Evolutionary conservation across 2,329 filamentous ascomycete species (phyloP).

Genomic region (Cordyceps militaris): DNA sequence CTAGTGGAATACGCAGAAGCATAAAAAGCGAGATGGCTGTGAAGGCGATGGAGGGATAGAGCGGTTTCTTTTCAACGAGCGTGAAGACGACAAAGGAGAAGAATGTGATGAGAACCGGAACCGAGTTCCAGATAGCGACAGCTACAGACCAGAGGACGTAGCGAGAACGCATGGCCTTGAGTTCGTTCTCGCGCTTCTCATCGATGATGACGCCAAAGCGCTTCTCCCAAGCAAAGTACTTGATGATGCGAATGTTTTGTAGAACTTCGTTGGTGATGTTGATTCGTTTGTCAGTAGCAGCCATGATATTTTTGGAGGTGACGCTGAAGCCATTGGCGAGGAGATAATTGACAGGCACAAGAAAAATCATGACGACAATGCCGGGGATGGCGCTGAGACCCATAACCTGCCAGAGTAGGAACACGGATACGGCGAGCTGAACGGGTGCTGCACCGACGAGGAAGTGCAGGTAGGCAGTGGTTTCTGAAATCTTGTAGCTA

Average conservation of each 20-base stretch:
- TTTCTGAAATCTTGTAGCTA: constrained; percentile 95
- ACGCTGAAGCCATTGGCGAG: constrained; percentile 80
- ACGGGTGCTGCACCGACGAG: constrained; percentile 88
- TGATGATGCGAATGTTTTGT: constrained; percentile 97
- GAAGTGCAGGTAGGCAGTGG: constrained; percentile 92
- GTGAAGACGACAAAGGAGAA: constrained; percentile 94
- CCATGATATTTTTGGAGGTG: constrained; percentile 85
- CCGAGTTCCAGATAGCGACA: constrained; percentile 93
- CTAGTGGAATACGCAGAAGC: constrained; percentile 83
- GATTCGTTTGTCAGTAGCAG: constrained; percentile 90
- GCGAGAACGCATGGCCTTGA: constrained; percentile 69
- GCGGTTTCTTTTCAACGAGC: constrained; percentile 75
- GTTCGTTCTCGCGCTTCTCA: constrained; percentile 75
- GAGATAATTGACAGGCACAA: constrained; percentile 83
- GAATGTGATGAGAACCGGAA: constrained; percentile 91
- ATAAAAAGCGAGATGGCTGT: constrained; percentile 95
- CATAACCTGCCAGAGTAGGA: constrained; percentile 81
- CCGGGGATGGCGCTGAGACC: constrained; percentile 91
- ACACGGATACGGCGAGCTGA: constrained; percentile 74
- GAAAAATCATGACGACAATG: constrained; percentile 79
- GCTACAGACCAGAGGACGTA: constrained; percentile 90
- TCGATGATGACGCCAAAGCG: constrained; percentile 81
- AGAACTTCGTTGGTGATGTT: constrained; percentile 95
- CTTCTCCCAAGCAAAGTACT: constrained; percentile 97
- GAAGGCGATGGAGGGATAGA: constrained; percentile 90